Evolutionary conservation across 2,329 filamentous ascomycete genomes (phyloP).

Genomic region (Cryphonectria radicalis): DNA sequence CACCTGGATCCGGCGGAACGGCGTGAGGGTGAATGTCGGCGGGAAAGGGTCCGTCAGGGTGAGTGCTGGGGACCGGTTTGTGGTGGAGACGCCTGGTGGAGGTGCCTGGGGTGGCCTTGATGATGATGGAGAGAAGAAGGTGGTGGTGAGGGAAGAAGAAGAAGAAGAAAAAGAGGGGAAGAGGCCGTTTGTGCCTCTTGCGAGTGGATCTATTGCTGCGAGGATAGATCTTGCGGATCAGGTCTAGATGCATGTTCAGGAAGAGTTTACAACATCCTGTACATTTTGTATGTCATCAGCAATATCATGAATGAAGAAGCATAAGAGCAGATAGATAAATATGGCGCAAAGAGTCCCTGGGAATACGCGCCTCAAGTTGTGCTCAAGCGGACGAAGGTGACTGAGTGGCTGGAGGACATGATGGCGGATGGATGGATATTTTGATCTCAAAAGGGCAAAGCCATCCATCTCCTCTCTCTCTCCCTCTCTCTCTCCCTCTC

Average conservation of each 20-base stretch:
- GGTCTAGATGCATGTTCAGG: constrained; percentile 1
- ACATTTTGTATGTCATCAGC: not conserved
- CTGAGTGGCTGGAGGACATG: not conserved
- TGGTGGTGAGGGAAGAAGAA: not conserved
- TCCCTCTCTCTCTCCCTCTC: no score
- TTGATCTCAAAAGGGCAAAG: not conserved
- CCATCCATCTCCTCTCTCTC: not conserved
- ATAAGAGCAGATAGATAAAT: not conserved
- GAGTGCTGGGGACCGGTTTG: constrained; percentile 40
- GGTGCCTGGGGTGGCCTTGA: constrained; percentile 34
- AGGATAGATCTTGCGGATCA: constrained; percentile 12
- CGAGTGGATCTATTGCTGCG: constrained; percentile 4
- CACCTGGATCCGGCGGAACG: constrained; percentile 34
- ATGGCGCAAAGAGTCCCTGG: not conserved
- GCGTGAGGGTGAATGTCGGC: constrained; percentile 38
- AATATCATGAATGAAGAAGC: not conserved
- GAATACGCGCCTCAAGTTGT: no score
- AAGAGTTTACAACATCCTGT: not conserved
- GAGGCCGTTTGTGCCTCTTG: constrained; percentile 12
- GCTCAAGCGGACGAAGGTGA: not conserved
- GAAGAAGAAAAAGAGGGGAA: not conserved
- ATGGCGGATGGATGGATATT: not conserved
- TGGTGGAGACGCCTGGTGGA: constrained; percentile 43
- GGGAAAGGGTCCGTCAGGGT: constrained; percentile 36
- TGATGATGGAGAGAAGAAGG: not conserved